Base-by-base conservation (phyloP, 768 basidiomycete species). In the Mrakia gelida region DNA sequence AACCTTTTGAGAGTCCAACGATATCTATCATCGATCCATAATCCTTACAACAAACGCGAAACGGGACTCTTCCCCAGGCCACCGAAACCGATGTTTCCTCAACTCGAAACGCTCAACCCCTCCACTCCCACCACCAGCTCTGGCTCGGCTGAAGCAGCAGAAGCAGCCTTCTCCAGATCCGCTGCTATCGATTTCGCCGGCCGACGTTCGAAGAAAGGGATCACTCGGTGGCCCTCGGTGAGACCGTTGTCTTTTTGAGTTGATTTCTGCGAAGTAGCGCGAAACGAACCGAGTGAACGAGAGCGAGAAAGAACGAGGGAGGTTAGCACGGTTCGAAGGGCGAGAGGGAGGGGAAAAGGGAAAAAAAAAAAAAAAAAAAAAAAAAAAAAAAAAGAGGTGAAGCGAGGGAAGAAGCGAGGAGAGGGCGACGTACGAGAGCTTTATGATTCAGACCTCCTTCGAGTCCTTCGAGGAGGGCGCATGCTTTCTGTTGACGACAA, bases 401-500 rank as follows among this genome's bases (percentile, higher is more conserved):
- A 49, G 30, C 9, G 15, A 65, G 18, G 63, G 30, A 34, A 38
- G 63, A 65, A 32, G 34, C 6, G 28, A 28, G 21, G 59, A 59
- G 59, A n/a, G 54, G 23, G 21, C 11, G 16, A 34, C 65, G 65
- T 34, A 67, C 65, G 11, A 72, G 49, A 26, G 71, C 71, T 18
- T 28, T 30, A 16, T 49, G 49, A 5, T 72, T 91, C 86, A 93
- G 88, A 21, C 95, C 94, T 59, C 92, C 88, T 84, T 97, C 94
- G 23, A 98, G 86, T 11, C 95, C 93, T 84, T 98, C 93, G 0
- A 98, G 86, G 7, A 98, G 86, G 0, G 91, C 92, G 80, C 95
- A 97, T 0, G 95, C 95, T 81, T 84, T 84, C 82, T 83, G 75
- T 54, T 41, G 45, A 45, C 45, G 11, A 45, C 45, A 15, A 45